Percentiles rank a stretch among this genome's conserved stretches.
phyloP scores from a whole-genome alignment of 495 filamentous ascomycete species.

The Aspergillus incahuasiensis region DNA sequence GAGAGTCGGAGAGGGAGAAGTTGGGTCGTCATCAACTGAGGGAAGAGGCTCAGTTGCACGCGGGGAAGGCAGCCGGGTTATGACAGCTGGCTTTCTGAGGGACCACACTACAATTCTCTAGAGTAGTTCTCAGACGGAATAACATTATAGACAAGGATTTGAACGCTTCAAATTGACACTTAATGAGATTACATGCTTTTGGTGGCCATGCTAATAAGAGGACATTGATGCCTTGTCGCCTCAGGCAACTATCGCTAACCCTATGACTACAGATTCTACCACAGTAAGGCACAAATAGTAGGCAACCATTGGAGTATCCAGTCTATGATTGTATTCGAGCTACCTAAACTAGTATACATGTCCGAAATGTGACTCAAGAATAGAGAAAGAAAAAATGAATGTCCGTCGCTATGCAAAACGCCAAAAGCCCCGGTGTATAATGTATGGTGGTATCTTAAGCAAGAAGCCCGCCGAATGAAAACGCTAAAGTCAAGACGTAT shows the following conservation, averaged over 20 bases:
- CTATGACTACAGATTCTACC: too few relatives aligned
- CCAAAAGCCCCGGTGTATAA: not conserved
- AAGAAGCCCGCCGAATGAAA: not conserved
- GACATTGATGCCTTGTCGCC: not conserved
- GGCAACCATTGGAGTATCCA: not conserved
- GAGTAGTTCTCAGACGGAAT: not conserved
- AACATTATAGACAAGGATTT: too few relatives aligned
- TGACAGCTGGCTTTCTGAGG: not conserved
- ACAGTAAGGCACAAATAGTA: too few relatives aligned
- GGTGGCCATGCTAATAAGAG: not conserved
- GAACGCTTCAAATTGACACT: too few relatives aligned
- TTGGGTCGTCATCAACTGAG: slow-evolving; percentile 3
- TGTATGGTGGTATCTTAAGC: not conserved
- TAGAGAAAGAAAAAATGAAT: not conserved
- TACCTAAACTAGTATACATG: not conserved
- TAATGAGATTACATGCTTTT: too few relatives aligned
- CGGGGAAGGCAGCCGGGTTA: slow-evolving; percentile 4
- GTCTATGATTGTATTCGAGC: not conserved
- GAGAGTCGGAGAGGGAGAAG: not conserved
- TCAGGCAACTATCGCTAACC: not conserved
- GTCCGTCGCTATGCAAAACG: not conserved
- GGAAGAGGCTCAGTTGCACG: not conserved
- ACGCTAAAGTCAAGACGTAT: not conserved
- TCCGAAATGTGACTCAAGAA: not conserved
- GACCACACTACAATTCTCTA: not conserved